These are phyloP conservation scores for Zea luxurians DNA, from an alignment of 176 grass and related monocot species.

Conservation along the genomic window DNA sequence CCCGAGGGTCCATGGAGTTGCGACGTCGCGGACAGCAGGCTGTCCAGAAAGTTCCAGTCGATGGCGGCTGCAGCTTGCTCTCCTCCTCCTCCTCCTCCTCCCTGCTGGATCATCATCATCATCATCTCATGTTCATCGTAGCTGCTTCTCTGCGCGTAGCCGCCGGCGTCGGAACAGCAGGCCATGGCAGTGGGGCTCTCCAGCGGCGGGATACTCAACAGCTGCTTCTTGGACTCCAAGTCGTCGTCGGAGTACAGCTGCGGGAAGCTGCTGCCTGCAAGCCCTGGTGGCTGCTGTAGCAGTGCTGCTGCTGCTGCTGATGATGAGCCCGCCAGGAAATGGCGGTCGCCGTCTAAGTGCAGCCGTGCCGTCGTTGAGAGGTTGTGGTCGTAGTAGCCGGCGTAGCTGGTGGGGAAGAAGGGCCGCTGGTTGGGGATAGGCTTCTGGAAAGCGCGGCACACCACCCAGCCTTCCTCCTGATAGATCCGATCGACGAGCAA, in stretches of 20 bases:
- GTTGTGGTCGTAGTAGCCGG: constrained; percentile 33
- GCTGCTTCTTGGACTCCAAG: constrained; percentile 43
- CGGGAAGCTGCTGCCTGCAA: background rate
- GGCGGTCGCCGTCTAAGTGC: background rate
- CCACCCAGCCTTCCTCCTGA: constrained; percentile 96
- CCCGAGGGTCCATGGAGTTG: constrained; percentile 35
- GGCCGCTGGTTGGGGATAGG: constrained; percentile 52
- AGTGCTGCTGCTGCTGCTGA: background rate
- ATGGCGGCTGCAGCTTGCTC: constrained; percentile 4
- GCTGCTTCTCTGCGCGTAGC: constrained; percentile 13
- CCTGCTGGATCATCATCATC: background rate
- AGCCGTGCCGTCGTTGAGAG: background rate
- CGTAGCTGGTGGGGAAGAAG: constrained; percentile 37
- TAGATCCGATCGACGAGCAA: background rate
- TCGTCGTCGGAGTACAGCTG: background rate
- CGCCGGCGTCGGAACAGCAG: background rate
- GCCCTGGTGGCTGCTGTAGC: background rate
- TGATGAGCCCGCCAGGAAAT: constrained; percentile 23
- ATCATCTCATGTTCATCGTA: background rate
- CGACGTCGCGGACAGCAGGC: constrained; percentile 45
- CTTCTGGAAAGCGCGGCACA: constrained; percentile 86
- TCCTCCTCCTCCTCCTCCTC: background rate
- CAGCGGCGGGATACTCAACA: constrained; percentile 45
- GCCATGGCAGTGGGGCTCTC: constrained; percentile 26
- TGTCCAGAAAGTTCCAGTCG: constrained; percentile 74